phyloP scores from a whole-genome alignment of 345 rosid genomes.

The Sonneratia alba region DNA sequence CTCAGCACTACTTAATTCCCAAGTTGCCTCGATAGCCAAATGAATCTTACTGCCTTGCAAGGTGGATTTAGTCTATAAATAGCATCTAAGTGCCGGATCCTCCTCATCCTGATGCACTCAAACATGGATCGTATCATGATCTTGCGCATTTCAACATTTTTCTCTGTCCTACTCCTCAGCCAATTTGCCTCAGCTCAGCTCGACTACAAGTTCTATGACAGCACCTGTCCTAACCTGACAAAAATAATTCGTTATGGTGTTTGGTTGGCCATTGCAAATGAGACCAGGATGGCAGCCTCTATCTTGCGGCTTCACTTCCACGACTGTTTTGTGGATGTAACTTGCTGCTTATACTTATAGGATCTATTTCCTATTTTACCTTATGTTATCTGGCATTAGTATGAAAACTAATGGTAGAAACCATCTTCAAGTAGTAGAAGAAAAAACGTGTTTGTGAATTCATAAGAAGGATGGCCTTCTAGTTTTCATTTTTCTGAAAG shows the following conservation, averaged over 20 bases:
- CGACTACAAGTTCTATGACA: conserved; percentile 39
- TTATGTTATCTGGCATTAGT: neutral
- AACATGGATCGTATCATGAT: conserved; percentile 23
- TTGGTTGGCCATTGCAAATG: conserved; percentile 45
- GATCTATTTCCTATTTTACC: neutral
- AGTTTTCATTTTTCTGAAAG: neutral
- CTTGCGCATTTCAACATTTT: conserved; percentile 14
- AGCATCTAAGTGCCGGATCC: conserved; percentile 5
- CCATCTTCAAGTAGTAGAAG: too few relatives aligned
- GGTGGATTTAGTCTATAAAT: conserved; percentile 22
- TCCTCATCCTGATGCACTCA: neutral
- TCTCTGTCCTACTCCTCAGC: conserved; percentile 23
- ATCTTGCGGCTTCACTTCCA: conserved; percentile 61
- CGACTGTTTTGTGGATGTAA: conserved; percentile 60
- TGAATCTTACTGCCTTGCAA: neutral
- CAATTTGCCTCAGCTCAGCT: conserved; percentile 38
- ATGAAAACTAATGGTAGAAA: neutral
- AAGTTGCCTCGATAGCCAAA: neutral
- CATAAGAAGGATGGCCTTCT: neutral
- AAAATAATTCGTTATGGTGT: conserved; percentile 37
- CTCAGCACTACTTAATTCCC: neutral
- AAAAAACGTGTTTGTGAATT: neutral
- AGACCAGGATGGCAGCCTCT: conserved; percentile 62
- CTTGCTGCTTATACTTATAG: neutral
- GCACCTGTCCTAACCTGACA: conserved; percentile 35